A percentile compares a stretch with the other conserved stretches of the same genome.
Evolutionary conservation across 495 filamentous ascomycete genomes (phyloP).

Genomic region (Xylaria palmicola): DNA sequence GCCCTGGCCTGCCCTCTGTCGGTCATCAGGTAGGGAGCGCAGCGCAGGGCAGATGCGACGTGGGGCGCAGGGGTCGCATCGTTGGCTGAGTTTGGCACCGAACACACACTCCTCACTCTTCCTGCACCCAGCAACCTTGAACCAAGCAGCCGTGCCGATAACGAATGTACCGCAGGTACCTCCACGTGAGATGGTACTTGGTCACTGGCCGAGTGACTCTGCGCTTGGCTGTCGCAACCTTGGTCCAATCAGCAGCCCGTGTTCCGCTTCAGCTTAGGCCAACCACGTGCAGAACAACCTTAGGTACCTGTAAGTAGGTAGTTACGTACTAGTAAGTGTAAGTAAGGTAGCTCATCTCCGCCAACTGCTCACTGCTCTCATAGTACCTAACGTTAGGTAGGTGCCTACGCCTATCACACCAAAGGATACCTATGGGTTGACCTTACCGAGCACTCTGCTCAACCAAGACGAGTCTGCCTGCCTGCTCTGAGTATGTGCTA

Average conservation of each 20-base stretch:
- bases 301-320: no score
- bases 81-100: conserved; percentile 18
- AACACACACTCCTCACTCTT: no score
- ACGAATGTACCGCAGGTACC: conserved; percentile 23
- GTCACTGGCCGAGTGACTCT: conserved; percentile 20
- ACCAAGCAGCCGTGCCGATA: background rate
- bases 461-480: no score
- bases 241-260: conserved; percentile 3
- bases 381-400: no score
- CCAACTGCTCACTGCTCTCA: no score
- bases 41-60: conserved; percentile 23
- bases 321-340: no score
- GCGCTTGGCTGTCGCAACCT: background rate
- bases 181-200: conserved; percentile 18
- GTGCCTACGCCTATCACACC: no score
- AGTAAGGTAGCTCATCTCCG: no score
- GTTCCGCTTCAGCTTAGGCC: background rate
- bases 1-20: conserved; percentile 21
- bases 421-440: no score
- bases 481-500: no score
- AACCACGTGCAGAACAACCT: background rate
- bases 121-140: background rate
- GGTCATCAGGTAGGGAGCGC: conserved; percentile 29
- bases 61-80: conserved; percentile 18
- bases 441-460: no score